Conservation (phyloP, 305 asterid genomes). For the Coffea humblotiana region DNA sequence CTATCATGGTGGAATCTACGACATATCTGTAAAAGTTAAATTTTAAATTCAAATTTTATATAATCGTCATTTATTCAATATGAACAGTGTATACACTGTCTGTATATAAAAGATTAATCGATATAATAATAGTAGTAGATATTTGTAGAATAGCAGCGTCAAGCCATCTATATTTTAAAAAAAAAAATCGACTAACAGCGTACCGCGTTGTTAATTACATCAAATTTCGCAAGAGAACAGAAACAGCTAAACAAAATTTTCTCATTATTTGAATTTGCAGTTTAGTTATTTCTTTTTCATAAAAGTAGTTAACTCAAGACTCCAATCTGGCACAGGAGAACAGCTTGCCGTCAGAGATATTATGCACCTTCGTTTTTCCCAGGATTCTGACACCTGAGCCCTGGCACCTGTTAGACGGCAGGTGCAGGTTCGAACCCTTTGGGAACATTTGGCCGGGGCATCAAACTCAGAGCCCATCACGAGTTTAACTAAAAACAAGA, state of each 20-base stretch:
- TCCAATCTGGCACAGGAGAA: background rate
- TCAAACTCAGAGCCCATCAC: conserved; percentile 4
- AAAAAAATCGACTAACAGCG: background rate
- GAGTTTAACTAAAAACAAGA: background rate
- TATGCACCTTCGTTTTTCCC: background rate
- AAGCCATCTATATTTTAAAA: too few relatives aligned
- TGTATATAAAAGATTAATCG: too few relatives aligned
- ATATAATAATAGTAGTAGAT: too few relatives aligned
- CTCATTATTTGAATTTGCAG: background rate
- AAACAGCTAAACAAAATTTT: background rate
- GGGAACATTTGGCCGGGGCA: background rate
- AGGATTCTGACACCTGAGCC: background rate
- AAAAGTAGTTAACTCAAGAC: background rate
- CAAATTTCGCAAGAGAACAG: background rate
- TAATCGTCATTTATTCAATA: too few relatives aligned
- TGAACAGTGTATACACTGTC: too few relatives aligned
- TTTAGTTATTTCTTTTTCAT: background rate
- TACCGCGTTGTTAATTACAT: background rate
- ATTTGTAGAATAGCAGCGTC: background rate
- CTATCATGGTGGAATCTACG: too few relatives aligned
- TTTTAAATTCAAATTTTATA: too few relatives aligned
- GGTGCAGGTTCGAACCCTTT: background rate
- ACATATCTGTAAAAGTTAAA: too few relatives aligned
- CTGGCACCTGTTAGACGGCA: background rate
- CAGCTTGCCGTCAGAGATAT: background rate